Evolutionary conservation across 441 rosid genomes (phyloP).

Genomic region (Omphalea diandra): DNA sequence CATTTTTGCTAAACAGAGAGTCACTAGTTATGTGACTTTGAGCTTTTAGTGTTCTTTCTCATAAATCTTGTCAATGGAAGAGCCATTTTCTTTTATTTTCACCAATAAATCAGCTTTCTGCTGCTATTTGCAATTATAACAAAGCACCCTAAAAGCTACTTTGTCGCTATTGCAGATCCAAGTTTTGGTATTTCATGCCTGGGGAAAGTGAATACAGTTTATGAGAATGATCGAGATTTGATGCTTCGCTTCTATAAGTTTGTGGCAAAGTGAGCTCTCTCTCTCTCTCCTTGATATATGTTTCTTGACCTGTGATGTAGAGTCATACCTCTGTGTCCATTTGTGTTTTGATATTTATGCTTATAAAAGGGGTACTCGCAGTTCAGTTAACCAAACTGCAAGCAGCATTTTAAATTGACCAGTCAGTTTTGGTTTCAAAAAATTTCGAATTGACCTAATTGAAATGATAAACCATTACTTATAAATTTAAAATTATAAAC

Average conservation of each 20-base stretch:
- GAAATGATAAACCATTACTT: too few species aligned
- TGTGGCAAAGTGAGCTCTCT: conserved; percentile 54
- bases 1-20: not conserved
- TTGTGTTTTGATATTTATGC: not conserved
- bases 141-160: not conserved
- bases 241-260: conserved; percentile 74
- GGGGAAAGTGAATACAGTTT: conserved; percentile 67
- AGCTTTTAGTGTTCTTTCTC: not conserved
- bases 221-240: conserved; percentile 72
- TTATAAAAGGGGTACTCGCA: too few species aligned
- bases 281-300: conserved; percentile 8
- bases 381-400: too few species aligned
- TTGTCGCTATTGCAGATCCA: conserved; percentile 49
- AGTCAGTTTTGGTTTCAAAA: too few species aligned
- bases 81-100: not conserved
- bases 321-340: too few species aligned
- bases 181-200: conserved; percentile 72
- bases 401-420: too few species aligned
- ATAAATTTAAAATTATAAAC: too few species aligned
- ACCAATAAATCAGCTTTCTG: not conserved
- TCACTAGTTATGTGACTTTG: not conserved
- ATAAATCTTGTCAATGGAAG: not conserved
- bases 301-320: not conserved
- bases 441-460: too few species aligned
- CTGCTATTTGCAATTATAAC: not conserved